Conservation (phyloP, 106 monocot species). For the Phalaenopsis aphrodite region DNA sequence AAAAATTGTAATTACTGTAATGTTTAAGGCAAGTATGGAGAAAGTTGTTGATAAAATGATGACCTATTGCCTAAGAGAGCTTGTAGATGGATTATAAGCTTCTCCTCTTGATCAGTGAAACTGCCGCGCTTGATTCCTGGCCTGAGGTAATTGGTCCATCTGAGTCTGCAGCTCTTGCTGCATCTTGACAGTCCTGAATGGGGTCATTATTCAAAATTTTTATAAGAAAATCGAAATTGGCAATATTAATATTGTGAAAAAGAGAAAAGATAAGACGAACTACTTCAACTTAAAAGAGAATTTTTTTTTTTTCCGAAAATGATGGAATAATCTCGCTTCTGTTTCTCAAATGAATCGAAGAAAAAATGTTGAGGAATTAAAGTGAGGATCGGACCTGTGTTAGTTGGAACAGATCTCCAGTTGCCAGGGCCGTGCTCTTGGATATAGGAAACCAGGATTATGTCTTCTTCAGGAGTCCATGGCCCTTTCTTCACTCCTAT, state of each 20-base stretch:
- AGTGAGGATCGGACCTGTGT: constrained; percentile 46
- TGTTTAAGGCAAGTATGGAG: neutral
- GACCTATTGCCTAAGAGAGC: constrained; percentile 68
- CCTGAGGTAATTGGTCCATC: constrained; percentile 88
- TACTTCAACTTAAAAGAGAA: neutral
- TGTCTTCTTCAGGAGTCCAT: constrained; percentile 81
- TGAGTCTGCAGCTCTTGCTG: constrained; percentile 87
- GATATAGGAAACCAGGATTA: constrained; percentile 57
- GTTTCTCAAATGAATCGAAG: no score
- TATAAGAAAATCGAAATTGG: no score
- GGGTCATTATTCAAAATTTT: no score
- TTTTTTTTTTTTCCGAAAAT: neutral
- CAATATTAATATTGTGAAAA: neutral
- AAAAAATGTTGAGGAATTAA: neutral
- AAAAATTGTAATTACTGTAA: no score
- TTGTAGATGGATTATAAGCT: constrained; percentile 71
- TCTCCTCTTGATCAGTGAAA: constrained; percentile 75
- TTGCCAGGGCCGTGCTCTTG: constrained; percentile 66
- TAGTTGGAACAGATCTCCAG: constrained; percentile 56
- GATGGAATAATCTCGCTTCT: neutral
- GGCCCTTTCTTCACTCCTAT: constrained; percentile 67
- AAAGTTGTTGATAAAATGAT: neutral
- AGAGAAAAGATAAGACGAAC: neutral
- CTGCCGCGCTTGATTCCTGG: constrained; percentile 89
- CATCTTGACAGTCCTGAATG: constrained; percentile 70